phyloP scores from a whole-genome alignment of 805 yeast species.

The Candida golubevii region DNA sequence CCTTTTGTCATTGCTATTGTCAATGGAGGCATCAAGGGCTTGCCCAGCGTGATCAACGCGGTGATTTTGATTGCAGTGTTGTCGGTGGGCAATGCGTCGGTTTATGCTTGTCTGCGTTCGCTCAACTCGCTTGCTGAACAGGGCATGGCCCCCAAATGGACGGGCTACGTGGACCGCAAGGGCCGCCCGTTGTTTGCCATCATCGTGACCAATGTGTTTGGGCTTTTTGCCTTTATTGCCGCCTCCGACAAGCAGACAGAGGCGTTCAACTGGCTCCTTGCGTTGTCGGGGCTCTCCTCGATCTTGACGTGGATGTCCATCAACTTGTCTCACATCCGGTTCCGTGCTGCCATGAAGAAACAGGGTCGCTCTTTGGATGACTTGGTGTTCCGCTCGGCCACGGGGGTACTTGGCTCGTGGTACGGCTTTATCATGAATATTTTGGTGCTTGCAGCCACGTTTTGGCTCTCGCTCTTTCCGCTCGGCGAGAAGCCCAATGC shows the following conservation, averaged over 20 bases:
- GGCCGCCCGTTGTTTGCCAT: slow-evolving; percentile 41
- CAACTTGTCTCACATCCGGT: slow-evolving; percentile 38
- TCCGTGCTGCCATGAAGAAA: slow-evolving; percentile 35
- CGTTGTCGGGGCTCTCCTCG: slow-evolving; percentile 40
- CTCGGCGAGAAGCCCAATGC: slow-evolving; percentile 21
- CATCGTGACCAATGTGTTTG: slow-evolving; percentile 27
- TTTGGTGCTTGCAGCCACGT: slow-evolving; percentile 23
- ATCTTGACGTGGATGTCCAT: slow-evolving; percentile 43
- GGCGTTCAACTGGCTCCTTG: slow-evolving; percentile 41
- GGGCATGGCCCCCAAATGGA: slow-evolving; percentile 35
- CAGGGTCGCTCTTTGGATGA: slow-evolving; percentile 43
- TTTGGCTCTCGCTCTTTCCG: slow-evolving; percentile 27
- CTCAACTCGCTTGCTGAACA: slow-evolving; percentile 38
- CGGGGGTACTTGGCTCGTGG: slow-evolving; percentile 34
- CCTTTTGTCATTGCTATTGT: slow-evolving; percentile 43
- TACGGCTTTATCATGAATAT: slow-evolving; percentile 22
- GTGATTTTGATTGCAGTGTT: slow-evolving; percentile 37
- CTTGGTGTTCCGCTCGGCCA: slow-evolving; percentile 51
- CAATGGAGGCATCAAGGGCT: slow-evolving; percentile 36
- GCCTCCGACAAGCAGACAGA: slow-evolving; percentile 35
- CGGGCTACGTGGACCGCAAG: slow-evolving; percentile 33
- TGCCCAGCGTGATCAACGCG: slow-evolving; percentile 42
- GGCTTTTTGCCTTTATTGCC: slow-evolving; percentile 37
- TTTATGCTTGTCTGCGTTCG: slow-evolving; percentile 40
- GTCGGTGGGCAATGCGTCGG: slow-evolving; percentile 42